These are phyloP conservation scores for Aspergillus hancockii DNA, from an alignment of 495 filamentous ascomycete species.

Conservation along the genomic window DNA sequence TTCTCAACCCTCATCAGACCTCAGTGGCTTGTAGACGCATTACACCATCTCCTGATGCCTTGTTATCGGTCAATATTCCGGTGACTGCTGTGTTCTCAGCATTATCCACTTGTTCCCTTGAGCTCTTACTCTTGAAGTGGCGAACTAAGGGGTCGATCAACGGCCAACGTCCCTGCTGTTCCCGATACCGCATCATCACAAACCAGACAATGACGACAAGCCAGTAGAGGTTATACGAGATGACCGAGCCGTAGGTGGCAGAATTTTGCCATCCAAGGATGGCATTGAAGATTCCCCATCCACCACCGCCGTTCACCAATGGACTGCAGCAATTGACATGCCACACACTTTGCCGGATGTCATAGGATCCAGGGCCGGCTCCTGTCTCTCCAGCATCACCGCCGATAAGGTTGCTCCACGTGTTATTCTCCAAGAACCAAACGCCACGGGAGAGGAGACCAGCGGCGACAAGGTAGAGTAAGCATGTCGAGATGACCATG, in stretches of 20 bases:
- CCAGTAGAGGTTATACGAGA: constrained; percentile 89
- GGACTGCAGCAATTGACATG: constrained; percentile 91
- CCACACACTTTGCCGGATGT: constrained; percentile 84
- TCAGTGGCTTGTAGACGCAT: constrained; percentile 6
- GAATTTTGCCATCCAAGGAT: constrained; percentile 83
- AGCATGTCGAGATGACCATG: constrained; percentile 76
- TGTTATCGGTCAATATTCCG: background rate
- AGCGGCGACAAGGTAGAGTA: constrained; percentile 84
- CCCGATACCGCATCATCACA: constrained; percentile 62
- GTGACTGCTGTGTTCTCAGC: background rate
- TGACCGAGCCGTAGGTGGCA: constrained; percentile 75
- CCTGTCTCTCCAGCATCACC: constrained; percentile 76
- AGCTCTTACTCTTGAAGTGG: background rate
- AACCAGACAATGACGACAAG: constrained; percentile 65
- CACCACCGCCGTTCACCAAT: constrained; percentile 55
- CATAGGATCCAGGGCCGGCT: constrained; percentile 80
- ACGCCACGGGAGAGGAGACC: constrained; percentile 77
- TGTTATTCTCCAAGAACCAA: constrained; percentile 67
- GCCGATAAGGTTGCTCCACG: constrained; percentile 67
- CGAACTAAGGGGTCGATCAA: background rate
- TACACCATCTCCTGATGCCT: background rate
- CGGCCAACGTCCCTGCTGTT: constrained; percentile 61
- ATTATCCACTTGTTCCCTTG: background rate
- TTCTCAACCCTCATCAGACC: background rate
- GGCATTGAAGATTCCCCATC: constrained; percentile 91